Evolutionary conservation across 352 stramenopile genomes (phyloP).

Genomic region (Elongisporangium undulatum): DNA sequence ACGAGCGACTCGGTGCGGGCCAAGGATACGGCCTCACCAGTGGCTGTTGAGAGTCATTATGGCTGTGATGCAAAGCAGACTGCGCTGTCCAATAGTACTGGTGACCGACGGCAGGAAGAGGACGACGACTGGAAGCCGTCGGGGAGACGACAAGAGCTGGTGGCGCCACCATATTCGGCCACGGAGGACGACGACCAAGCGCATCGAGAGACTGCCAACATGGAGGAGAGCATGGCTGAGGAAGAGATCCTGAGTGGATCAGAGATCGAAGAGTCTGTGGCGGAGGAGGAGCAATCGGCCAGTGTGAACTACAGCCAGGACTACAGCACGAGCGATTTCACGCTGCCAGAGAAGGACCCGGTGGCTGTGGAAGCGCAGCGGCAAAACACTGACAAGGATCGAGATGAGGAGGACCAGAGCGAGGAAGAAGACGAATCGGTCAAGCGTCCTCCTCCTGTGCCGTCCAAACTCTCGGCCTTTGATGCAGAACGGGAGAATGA

Average conservation of each 20-base stretch:
- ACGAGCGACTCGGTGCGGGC: background rate
- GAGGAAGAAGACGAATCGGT: constrained; percentile 10
- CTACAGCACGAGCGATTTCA: constrained; percentile 8
- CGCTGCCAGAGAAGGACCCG: constrained; percentile 7
- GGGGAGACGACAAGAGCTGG: no score
- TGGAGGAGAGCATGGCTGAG: constrained; percentile 38
- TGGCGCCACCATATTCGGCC: background rate
- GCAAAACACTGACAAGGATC: constrained; percentile 11
- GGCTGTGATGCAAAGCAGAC: background rate
- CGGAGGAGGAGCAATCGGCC: constrained; percentile 4
- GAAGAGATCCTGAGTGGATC: constrained; percentile 56
- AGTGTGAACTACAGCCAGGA: constrained; percentile 9
- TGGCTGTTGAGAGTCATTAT: background rate
- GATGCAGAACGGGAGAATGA: constrained; percentile 12
- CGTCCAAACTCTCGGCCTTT: constrained; percentile 1
- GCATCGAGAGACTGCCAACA: constrained; percentile 5
- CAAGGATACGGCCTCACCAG: background rate
- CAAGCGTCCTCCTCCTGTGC: constrained; percentile 20
- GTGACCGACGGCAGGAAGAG: background rate
- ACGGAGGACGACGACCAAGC: constrained; percentile 15
- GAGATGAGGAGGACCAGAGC: background rate
- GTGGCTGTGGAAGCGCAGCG: constrained; percentile 16
- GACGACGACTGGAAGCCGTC: background rate
- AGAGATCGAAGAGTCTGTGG: constrained; percentile 53
- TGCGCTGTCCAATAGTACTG: background rate